A percentile compares a stretch with the other conserved stretches of the same genome.
Conservation (phyloP, 306 rosid genomes). For the Quercus ilex region DNA sequence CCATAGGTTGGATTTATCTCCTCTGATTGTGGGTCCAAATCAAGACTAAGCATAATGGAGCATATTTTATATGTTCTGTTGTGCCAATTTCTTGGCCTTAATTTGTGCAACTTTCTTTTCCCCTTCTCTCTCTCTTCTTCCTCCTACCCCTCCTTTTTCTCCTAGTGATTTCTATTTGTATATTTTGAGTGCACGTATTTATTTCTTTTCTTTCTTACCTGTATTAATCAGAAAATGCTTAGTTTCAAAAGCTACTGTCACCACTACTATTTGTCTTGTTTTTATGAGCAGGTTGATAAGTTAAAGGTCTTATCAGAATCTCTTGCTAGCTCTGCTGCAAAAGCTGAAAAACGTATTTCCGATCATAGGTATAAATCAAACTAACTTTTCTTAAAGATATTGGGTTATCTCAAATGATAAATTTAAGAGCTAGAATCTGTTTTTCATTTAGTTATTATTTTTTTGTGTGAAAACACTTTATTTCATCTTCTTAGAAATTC, state of each 20-base stretch:
- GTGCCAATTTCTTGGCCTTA: not conserved
- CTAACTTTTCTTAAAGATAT: not conserved
- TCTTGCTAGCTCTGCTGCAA: slow-evolving; percentile 83
- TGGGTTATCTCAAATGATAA: not conserved
- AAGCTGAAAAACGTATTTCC: slow-evolving; percentile 91
- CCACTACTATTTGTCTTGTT: slow-evolving; percentile 4
- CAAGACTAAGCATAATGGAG: not conserved
- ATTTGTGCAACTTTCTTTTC: not conserved
- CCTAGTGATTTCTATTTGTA: not conserved
- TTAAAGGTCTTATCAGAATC: slow-evolving; percentile 88
- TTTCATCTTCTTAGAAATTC: not conserved
- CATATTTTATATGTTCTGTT: not conserved
- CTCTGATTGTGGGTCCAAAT: not conserved
- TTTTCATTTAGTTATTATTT: not conserved
- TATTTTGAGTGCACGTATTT: not conserved
- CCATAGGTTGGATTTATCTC: not conserved
- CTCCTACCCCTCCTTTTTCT: no score
- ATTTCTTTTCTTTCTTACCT: not conserved
- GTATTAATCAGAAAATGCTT: not conserved
- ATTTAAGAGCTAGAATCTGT: not conserved
- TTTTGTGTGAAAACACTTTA: not conserved
- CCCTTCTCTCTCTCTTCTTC: not conserved
- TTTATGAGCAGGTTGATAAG: slow-evolving; percentile 78
- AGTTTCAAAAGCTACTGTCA: not conserved
- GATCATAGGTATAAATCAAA: slow-evolving; percentile 65